These are phyloP conservation scores for Thalassia testudinum DNA, from an alignment of 116 monocot genomes.

Conservation along the genomic window DNA sequence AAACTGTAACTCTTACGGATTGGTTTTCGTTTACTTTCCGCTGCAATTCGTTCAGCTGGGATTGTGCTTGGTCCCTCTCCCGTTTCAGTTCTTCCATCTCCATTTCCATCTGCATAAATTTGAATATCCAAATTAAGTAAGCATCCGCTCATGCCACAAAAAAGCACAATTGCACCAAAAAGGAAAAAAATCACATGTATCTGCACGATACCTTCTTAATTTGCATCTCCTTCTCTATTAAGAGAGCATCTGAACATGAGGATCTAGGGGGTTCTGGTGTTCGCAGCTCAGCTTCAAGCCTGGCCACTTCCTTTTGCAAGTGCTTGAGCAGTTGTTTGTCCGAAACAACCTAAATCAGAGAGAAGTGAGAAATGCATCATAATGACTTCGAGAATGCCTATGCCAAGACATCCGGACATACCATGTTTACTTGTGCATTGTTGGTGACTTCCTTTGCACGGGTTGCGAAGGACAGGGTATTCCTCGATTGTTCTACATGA, in stretches of 20 bases:
- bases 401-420: conserved; percentile 8
- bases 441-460: conserved; percentile 90
- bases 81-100: conserved; percentile 67
- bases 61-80: conserved; percentile 64
- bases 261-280: conserved; percentile 52
- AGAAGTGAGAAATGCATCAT: no score
- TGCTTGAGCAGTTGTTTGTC: conserved; percentile 91
- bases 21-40: conserved; percentile 36
- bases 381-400: no score
- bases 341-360: conserved; percentile 49
- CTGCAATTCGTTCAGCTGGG: conserved; percentile 38
- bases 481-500: conserved; percentile 93
- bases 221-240: conserved; percentile 72
- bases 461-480: conserved; percentile 83
- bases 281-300: conserved; percentile 77
- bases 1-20: conserved; percentile 6
- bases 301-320: conserved; percentile 78
- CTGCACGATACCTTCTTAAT: conserved; percentile 82
- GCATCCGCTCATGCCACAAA: no score
- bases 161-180: no score
- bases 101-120: conserved; percentile 61
- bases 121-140: no score
- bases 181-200: no score
- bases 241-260: conserved; percentile 32
- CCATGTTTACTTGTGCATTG: conserved; percentile 86